These are phyloP conservation scores for Tanacetum coccineum DNA, from an alignment of 129 eudicot species.

Conservation along the genomic window DNA sequence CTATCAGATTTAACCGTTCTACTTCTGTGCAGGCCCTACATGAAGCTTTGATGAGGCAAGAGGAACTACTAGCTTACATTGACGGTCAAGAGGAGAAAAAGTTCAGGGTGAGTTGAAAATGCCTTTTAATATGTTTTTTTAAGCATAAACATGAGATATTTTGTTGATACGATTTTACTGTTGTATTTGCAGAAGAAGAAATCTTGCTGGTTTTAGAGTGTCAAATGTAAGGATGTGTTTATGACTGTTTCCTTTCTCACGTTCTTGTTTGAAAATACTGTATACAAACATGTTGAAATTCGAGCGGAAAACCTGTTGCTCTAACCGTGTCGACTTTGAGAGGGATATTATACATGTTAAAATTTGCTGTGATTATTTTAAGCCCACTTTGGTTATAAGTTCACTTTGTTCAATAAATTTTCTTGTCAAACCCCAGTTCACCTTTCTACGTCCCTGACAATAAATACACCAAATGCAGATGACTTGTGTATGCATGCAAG, in stretches of 20 bases:
- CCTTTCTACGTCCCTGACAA: background rate
- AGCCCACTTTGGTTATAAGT: background rate
- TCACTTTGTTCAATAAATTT: background rate
- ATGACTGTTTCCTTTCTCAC: conserved; percentile 6
- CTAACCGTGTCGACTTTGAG: conserved; percentile 19
- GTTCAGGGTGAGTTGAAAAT: conserved; percentile 50
- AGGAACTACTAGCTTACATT: conserved; percentile 84
- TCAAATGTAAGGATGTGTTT: conserved; percentile 5
- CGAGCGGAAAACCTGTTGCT: conserved; percentile 3
- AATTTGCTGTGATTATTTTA: conserved; percentile 11
- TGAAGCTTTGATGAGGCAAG: conserved; percentile 97
- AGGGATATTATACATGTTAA: background rate
- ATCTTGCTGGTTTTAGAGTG: conserved; percentile 45
- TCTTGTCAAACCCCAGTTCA: background rate
- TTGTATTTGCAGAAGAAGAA: conserved; percentile 69
- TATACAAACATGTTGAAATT: conserved; percentile 21
- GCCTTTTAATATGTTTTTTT: background rate
- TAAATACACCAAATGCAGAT: background rate
- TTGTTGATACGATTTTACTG: conserved; percentile 8
- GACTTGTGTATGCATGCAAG: background rate
- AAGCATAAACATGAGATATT: background rate
- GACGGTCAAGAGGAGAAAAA: conserved; percentile 79
- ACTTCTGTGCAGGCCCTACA: conserved; percentile 59
- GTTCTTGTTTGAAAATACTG: conserved; percentile 19
- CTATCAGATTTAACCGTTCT: too few species aligned